A percentile compares a stretch with the other conserved stretches of the same genome.
Evolutionary conservation across 2,329 filamentous ascomycete species (phyloP).

Genomic region (Sphaerulina musiva): DNA sequence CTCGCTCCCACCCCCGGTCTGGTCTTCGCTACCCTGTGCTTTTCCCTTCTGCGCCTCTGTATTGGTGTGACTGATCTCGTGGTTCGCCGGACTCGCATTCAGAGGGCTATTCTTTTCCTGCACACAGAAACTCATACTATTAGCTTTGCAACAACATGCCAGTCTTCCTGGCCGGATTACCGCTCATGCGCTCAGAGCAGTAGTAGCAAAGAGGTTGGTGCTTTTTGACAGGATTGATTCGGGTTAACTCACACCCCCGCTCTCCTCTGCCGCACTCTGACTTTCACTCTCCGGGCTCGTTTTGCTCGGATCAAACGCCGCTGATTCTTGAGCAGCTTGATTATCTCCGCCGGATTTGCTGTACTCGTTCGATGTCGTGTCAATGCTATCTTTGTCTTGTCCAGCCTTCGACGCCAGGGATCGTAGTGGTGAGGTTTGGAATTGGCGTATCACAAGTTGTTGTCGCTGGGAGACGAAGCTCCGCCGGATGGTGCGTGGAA

Average conservation of each 20-base stretch:
- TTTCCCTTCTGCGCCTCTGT: constrained; percentile 32
- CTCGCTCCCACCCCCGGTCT: constrained; percentile 30
- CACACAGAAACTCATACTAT: not conserved
- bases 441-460: constrained; percentile 11
- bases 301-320: constrained; percentile 62
- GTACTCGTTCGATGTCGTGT: constrained; percentile 60
- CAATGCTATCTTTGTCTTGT: constrained; percentile 53
- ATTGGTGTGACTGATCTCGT: constrained; percentile 48
- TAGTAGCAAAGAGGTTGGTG: too few relatives aligned
- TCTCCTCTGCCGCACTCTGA: constrained; percentile 34
- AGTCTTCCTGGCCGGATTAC: too few relatives aligned
- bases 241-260: constrained; percentile 16
- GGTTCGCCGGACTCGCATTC: constrained; percentile 56
- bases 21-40: constrained; percentile 35
- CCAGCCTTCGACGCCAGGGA: constrained; percentile 37
- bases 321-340: constrained; percentile 48
- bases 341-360: constrained; percentile 61
- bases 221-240: too few relatives aligned
- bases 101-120: constrained; percentile 44
- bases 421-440: constrained; percentile 21
- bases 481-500: constrained; percentile 11
- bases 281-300: constrained; percentile 61
- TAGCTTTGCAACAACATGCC: not conserved
- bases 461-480: constrained; percentile 7
- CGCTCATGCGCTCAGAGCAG: too few relatives aligned